Percentiles rank a stretch among this genome's conserved stretches.
phyloP scores from a whole-genome alignment of 495 filamentous ascomycete species.

The Penicillium canescens region DNA sequence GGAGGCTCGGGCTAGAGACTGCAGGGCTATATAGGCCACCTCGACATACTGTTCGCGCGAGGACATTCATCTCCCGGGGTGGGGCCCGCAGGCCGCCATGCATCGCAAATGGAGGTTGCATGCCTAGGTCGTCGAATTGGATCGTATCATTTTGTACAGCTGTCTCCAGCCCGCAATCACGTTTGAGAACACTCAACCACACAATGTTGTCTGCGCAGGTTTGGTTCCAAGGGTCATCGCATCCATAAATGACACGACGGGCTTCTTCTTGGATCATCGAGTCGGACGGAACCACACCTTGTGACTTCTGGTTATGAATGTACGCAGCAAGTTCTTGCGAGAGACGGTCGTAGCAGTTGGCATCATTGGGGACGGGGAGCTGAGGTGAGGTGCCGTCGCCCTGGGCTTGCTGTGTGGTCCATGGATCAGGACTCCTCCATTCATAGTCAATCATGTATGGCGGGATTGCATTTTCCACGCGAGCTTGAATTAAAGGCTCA shows the following conservation, averaged over 20 bases:
- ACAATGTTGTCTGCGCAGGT: constrained; percentile 66
- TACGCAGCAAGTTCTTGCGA: constrained; percentile 59
- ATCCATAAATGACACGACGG: constrained; percentile 64
- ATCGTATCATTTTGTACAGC: constrained; percentile 34
- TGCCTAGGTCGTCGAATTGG: constrained; percentile 36
- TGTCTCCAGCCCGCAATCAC: constrained; percentile 54
- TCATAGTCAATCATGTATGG: constrained; percentile 55
- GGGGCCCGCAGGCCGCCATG: constrained; percentile 31
- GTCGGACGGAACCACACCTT: constrained; percentile 58
- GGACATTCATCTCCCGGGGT: constrained; percentile 32
- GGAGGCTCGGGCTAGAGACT: constrained; percentile 34
- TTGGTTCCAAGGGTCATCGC: constrained; percentile 70
- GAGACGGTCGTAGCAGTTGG: constrained; percentile 52
- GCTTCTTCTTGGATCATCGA: constrained; percentile 62
- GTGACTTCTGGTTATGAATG: constrained; percentile 45
- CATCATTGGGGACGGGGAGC: constrained; percentile 34
- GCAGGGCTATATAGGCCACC: constrained; percentile 30
- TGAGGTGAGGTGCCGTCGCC: constrained; percentile 16
- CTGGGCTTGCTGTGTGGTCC: constrained; percentile 23
- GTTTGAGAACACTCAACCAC: constrained; percentile 68
- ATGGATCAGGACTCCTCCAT: constrained; percentile 38
- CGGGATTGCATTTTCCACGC: constrained; percentile 73
- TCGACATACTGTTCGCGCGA: constrained; percentile 25
- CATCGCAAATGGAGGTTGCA: constrained; percentile 43
- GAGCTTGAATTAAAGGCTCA: constrained; percentile 62